Conservation (phyloP, 331 rosid species). For the Malus hybrid region DNA sequence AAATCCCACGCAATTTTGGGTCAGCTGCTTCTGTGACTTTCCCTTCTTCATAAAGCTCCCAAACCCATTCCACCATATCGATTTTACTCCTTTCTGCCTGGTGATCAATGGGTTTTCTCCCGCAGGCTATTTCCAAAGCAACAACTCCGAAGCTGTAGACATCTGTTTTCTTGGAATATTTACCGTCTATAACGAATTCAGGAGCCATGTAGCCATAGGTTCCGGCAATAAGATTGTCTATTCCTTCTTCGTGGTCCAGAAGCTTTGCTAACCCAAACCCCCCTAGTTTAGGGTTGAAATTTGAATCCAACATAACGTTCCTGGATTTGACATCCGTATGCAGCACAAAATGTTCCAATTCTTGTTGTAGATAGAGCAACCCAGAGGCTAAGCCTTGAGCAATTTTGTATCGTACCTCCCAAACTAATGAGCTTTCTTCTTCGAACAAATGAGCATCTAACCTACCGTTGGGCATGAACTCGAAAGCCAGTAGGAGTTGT, state of each 20-base stretch:
- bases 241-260: not conserved
- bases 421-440: not conserved
- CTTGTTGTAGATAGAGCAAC: not conserved
- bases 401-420: not conserved
- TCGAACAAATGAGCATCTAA: not conserved
- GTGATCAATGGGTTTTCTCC: too few relatives aligned
- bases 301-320: not conserved
- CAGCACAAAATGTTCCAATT: not conserved
- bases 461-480: not conserved
- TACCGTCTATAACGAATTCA: rapidly evolving
- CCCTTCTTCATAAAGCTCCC: not conserved
- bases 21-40: not conserved
- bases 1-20: not conserved
- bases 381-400: not conserved
- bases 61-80: not conserved
- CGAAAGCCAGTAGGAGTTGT: not conserved
- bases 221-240: not conserved
- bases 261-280: not conserved
- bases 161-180: too few relatives aligned
- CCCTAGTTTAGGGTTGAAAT: not conserved
- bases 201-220: not conserved
- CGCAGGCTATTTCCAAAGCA: too few relatives aligned
- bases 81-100: not conserved
- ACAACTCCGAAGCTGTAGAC: too few relatives aligned
- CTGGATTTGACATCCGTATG: not conserved